Conservation (phyloP, 345 rosid species). For the Microthlaspi erraticum region DNA sequence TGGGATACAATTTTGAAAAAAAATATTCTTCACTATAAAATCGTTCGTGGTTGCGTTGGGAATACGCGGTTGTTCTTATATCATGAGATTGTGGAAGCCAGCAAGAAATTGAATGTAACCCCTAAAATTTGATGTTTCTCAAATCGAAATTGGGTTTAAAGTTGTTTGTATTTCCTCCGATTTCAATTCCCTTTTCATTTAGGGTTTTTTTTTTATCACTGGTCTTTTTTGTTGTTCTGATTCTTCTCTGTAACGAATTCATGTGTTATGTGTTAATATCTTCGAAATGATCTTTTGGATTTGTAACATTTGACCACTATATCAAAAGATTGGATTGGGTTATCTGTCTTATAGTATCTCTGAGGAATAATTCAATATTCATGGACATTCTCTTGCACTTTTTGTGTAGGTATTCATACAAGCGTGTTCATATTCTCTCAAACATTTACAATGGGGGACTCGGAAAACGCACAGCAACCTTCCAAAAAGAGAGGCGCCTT, state of each 20-base stretch:
- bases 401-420: constrained; percentile 1
- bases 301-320: neutral
- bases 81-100: neutral
- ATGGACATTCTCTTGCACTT: neutral
- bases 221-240: neutral
- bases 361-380: neutral
- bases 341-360: neutral
- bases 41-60: neutral
- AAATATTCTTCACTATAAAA: neutral
- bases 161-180: neutral
- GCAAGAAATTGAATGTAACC: neutral
- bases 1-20: neutral
- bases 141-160: neutral
- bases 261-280: neutral
- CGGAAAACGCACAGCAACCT: constrained; percentile 71
- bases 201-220: neutral
- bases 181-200: neutral
- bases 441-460: constrained; percentile 64
- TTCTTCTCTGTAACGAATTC: neutral
- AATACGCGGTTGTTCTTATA: neutral
- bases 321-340: neutral
- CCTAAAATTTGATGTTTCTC: neutral
- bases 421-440: constrained; percentile 14
- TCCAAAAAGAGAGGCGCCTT: constrained; percentile 98
- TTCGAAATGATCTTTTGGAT: neutral